These are phyloP conservation scores for Achaetomium macrosporum DNA, from an alignment of 2,329 filamentous ascomycete genomes.

Conservation along the genomic window DNA sequence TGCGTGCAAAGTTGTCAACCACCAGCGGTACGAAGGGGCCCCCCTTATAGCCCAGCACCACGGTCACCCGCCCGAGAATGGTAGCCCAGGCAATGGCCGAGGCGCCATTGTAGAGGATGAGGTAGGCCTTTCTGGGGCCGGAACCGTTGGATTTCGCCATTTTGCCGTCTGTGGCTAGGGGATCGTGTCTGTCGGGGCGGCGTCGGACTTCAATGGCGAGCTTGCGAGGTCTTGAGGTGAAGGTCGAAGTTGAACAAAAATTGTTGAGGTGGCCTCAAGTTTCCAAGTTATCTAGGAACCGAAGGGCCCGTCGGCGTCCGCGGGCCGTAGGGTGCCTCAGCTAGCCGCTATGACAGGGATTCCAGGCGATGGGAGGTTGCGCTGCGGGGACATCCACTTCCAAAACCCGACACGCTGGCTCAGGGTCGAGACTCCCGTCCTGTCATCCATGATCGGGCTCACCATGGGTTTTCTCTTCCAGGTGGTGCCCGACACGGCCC, in stretches of 20 bases:
- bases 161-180: neutral
- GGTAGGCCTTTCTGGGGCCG: slow-evolving; percentile 55
- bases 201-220: slow-evolving; percentile 4
- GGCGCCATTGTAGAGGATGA: slow-evolving; percentile 77
- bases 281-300: too few species aligned
- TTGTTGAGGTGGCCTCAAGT: neutral
- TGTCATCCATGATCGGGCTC: too few species aligned
- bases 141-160: slow-evolving; percentile 16
- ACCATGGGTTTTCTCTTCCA: too few species aligned
- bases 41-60: slow-evolving; percentile 48
- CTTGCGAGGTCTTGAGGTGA: neutral
- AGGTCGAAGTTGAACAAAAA: neutral
- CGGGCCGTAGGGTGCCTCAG: neutral
- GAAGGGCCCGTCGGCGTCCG: slow-evolving; percentile 1
- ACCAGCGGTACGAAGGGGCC: slow-evolving; percentile 54
- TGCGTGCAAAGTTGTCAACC: slow-evolving; percentile 63
- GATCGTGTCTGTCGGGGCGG: neutral
- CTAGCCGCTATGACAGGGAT: too few species aligned
- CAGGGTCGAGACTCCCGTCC: too few species aligned
- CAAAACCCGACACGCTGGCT: too few species aligned
- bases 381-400: too few species aligned
- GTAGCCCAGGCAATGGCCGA: slow-evolving; percentile 73
- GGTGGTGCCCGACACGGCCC: too few species aligned
- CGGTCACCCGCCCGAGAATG: slow-evolving; percentile 63
- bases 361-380: too few species aligned